Conservation (phyloP, 805 yeast genomes). For the Nakazawaea pomicola region DNA sequence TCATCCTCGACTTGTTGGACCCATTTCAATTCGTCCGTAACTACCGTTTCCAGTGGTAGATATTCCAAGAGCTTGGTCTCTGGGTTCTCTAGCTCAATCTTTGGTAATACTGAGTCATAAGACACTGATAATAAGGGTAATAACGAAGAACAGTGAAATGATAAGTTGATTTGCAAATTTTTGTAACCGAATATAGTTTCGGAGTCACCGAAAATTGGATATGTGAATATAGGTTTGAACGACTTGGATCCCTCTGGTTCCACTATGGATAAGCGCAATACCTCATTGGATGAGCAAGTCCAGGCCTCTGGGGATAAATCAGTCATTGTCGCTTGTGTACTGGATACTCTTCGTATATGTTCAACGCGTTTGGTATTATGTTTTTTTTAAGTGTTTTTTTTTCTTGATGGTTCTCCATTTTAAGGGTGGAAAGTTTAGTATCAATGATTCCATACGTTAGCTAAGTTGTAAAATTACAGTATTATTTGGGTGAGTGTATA, state of each 20-base stretch:
- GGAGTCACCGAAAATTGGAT: constrained; percentile 89
- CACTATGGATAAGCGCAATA: constrained; percentile 54
- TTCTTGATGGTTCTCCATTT: too few relatives aligned
- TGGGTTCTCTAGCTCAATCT: constrained; percentile 56
- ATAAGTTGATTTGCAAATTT: constrained; percentile 57
- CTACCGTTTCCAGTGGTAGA: constrained; percentile 52
- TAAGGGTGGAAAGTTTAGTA: too few relatives aligned
- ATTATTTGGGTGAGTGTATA: neutral
- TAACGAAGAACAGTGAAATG: constrained; percentile 72
- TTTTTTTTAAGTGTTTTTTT: neutral
- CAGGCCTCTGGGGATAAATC: constrained; percentile 52
- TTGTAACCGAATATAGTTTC: constrained; percentile 86
- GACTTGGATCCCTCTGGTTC: constrained; percentile 53
- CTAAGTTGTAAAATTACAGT: neutral
- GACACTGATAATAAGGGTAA: constrained; percentile 65
- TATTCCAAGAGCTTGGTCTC: constrained; percentile 46
- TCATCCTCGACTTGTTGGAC: constrained; percentile 48
- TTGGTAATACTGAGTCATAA: constrained; percentile 47
- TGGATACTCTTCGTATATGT: neutral
- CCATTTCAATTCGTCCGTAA: constrained; percentile 69
- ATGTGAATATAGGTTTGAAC: constrained; percentile 79
- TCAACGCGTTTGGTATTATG: neutral
- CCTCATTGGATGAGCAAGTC: constrained; percentile 72
- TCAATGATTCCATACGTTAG: too few relatives aligned
- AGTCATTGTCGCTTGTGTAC: too few relatives aligned